Percentiles rank a stretch among this genome's conserved stretches.
These are phyloP conservation scores for Leccinum insolens DNA, from an alignment of 1,284 basidiomycete genomes.

Conservation along the genomic window DNA sequence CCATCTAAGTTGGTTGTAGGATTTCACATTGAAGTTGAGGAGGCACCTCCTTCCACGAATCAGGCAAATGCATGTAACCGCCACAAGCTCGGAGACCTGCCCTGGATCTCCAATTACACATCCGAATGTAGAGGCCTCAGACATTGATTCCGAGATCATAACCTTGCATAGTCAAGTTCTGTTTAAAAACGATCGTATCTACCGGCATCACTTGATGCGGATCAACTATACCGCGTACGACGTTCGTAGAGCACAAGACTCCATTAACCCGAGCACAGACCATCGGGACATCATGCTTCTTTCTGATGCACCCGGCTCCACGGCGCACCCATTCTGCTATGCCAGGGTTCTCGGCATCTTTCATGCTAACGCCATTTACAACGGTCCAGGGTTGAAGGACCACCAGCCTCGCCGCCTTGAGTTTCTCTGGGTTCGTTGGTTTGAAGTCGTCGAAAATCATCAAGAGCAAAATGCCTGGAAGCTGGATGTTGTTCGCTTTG, in stretches of 20 bases:
- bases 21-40: background rate
- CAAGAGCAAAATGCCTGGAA: background rate
- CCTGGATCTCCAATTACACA: too few relatives aligned
- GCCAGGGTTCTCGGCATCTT: constrained; percentile 1
- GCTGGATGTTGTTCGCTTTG: background rate
- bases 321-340: background rate
- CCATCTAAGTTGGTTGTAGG: background rate
- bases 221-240: background rate
- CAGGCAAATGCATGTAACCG: background rate
- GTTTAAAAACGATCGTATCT: background rate
- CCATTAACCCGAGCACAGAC: background rate
- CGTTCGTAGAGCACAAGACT: background rate
- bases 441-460: background rate
- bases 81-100: too few relatives aligned
- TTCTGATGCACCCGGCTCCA: background rate
- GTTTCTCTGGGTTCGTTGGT: background rate
- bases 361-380: background rate
- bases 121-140: too few relatives aligned
- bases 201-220: background rate
- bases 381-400: background rate
- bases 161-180: background rate
- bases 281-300: background rate
- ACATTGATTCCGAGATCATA: too few relatives aligned
- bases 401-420: background rate
- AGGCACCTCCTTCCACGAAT: background rate